Evolutionary conservation across 768 basidiomycete genomes (phyloP), one percentile per base, ranked within the genome.

Genomic region (Suillus occidentalis): DNA sequence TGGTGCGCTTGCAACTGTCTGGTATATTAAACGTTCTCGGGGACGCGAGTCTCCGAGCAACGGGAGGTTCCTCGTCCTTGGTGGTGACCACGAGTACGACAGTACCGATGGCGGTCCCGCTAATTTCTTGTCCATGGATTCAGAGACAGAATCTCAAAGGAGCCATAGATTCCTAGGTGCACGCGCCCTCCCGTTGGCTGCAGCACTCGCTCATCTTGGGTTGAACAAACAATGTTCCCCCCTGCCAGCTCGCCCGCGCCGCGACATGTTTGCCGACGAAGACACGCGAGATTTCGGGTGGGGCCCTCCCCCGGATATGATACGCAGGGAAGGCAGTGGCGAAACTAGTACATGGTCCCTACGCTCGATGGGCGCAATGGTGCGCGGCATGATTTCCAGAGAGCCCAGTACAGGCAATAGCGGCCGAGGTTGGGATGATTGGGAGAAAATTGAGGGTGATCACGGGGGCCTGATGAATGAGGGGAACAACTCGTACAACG

Each of bases 201-300:
- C 62, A 39, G 36, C 73, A 55, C 65, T 77, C n/a, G 58, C 69
- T 58, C 62, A 59, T 28, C 58, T 77, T n/a, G 71, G 75, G 39
- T 52, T 76, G 63, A 62, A 45, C 28, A 73, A 62, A 60, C 50
- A 60, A n/a, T 60, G 56, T 63, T 62, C 59, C 13, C 63, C 61
- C 18, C 43, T 7, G 10, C n/a, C 61, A 20, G 62, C 6, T 36
- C 70, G 62, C 10, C 76, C 74, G 62, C 81, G 91, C 37, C 81
- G 83, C 37, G 90, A 93, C 72, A 92, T 93, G 84, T 83, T 92
- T 40, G 89, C 86, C 4, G 90, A 94, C 62, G 91, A 92, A 74
- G 91, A 92, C 69, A 80, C 82, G 2, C 79, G 81, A 10, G 82
- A 85, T 18, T 86, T 89, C 49, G 69, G 69, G 14, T 55, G 63